These are phyloP conservation scores for Aureobasidium melanogenum DNA, from an alignment of 2,329 filamentous ascomycete species.

Conservation along the genomic window DNA sequence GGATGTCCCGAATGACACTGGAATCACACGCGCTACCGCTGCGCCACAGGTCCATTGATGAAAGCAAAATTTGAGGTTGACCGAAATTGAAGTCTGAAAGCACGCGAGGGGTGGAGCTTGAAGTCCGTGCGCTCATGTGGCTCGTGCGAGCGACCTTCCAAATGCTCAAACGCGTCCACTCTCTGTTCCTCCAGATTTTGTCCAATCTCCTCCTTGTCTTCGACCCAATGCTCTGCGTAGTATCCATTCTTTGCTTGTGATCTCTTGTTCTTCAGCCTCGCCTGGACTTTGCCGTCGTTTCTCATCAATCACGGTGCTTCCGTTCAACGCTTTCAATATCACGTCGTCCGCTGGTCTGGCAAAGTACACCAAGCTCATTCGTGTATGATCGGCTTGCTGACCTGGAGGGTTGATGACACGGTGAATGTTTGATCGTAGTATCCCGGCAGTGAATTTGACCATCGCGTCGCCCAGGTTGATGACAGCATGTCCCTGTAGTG, in stretches of 20 bases:
- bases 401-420: constrained; percentile 16
- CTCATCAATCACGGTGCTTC: constrained; percentile 22
- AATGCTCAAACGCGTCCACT: not conserved
- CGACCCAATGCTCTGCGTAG: constrained; percentile 31
- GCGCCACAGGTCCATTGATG: constrained; percentile 2
- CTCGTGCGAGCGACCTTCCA: not conserved
- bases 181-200: constrained; percentile 28
- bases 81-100: not conserved
- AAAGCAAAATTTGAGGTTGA: not conserved
- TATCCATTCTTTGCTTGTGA: constrained; percentile 34
- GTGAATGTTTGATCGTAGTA: constrained; percentile 27
- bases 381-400: constrained; percentile 15
- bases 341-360: constrained; percentile 16
- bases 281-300: constrained; percentile 15
- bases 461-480: constrained; percentile 42
- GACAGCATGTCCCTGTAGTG: constrained; percentile 39
- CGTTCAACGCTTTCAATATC: constrained; percentile 23
- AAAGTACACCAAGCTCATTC: constrained; percentile 17
- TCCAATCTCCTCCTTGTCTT: constrained; percentile 25
- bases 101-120: not conserved
- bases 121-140: not conserved
- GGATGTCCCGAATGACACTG: not conserved
- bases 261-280: constrained; percentile 20
- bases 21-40: constrained; percentile 9
- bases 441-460: constrained; percentile 35